These are phyloP conservation scores for Filobasidium uniguttulatum DNA, from an alignment of 1,284 basidiomycete species.

Conservation along the genomic window DNA sequence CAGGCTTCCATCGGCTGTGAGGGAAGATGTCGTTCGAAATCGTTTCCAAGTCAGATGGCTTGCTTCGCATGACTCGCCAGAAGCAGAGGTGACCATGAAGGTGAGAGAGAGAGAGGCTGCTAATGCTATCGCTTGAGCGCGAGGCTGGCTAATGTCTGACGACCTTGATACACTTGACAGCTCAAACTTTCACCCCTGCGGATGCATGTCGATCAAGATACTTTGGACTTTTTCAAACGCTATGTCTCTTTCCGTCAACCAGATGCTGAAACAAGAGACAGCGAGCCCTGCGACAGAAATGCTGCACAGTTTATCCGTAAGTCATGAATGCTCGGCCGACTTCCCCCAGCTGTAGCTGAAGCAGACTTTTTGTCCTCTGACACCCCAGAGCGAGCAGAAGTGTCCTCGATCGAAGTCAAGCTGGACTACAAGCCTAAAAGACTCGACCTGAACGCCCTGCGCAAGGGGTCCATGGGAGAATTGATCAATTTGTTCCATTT, in stretches of 20 bases:
- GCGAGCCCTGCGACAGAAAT: not conserved
- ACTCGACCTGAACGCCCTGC: conserved; percentile 83
- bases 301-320: conserved; percentile 36
- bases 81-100: conserved; percentile 46
- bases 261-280: too few species aligned
- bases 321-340: conserved; percentile 3
- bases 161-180: conserved; percentile 41
- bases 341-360: not conserved
- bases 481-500: conserved; percentile 99
- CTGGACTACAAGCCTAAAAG: conserved; percentile 97
- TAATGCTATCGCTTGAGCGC: not conserved
- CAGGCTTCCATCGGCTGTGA: conserved; percentile 41
- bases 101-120: too few species aligned
- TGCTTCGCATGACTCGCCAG: conserved; percentile 39
- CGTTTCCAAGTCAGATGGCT: conserved; percentile 64
- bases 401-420: conserved; percentile 58
- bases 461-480: conserved; percentile 84
- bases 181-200: conserved; percentile 77
- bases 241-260: conserved; percentile 64
- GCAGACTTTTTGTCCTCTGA: not conserved
- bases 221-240: conserved; percentile 90
- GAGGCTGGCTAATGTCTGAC: conserved; percentile 8
- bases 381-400: conserved; percentile 32
- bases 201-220: conserved; percentile 94
- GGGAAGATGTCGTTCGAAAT: conserved; percentile 48